Base-by-base conservation (phyloP, 371 early-diverging fungal species). In the Blastocladiella emersonii region DNA sequence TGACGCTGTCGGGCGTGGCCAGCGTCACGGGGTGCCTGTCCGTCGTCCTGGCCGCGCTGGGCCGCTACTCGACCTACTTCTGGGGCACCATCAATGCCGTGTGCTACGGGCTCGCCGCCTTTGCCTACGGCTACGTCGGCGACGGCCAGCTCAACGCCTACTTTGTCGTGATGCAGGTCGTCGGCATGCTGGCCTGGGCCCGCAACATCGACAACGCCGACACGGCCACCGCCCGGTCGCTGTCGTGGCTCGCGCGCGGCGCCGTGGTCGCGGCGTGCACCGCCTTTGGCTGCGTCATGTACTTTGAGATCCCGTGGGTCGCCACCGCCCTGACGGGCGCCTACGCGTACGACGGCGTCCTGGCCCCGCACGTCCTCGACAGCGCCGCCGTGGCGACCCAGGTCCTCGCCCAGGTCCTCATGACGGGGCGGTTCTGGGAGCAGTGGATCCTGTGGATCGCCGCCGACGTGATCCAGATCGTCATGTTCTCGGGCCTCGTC, bases 361-460 rank as follows among this genome's bases (percentile, higher is more conserved):
- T 8, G 27, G 8, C 10, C 15, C 53, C 53, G 53, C 53, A 51
- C 53, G 13, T 19, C 8, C 32, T 51, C 30, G 53, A 51, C 30
- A 30, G 30, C 13, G 23, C 15, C 23, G 27, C 53, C 15, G 53
- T 51, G 8, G 30, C 53, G 32, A 10, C 30, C 21, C 30, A 27
- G 53, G 30, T 51, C 8, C 30, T 19, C 32, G 53, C 53, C 30
- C 53, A 51, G 53, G 13, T 51, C 30, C 53, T 51, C 30, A 27
- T 30, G 53, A 51, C 53, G 30, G 32, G 27, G 15, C 32, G 53
- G 27, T 25, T 51, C 53, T 51, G 53, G 53, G 53, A 51, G 19
- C 53, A 51, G 53, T 51, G 53, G 53, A 12, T 51, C 53, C 15
- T 30, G 53, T 51, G 53, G 53, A 51, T 51, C 30, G 53, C 32